Conservation (phyloP, 306 rosid species). For the Dalbergia cultrata region DNA sequence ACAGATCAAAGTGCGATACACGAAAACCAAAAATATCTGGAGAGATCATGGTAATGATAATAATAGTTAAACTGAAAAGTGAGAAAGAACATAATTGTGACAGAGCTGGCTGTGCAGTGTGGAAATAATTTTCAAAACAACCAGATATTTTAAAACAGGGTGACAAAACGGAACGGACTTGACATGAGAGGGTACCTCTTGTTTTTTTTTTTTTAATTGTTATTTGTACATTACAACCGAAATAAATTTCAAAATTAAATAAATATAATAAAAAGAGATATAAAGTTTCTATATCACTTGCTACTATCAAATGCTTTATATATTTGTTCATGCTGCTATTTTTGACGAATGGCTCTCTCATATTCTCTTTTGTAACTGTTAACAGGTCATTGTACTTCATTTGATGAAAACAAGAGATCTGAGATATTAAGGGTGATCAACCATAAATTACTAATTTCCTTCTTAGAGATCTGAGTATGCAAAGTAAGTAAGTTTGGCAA, state of each 20-base stretch:
- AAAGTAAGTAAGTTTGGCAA: background rate
- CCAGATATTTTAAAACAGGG: background rate
- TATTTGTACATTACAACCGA: no score
- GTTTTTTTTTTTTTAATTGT: no score
- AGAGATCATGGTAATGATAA: background rate
- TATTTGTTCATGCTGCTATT: background rate
- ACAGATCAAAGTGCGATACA: background rate
- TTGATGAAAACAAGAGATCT: background rate
- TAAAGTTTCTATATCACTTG: no score
- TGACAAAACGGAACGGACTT: conserved; percentile 4
- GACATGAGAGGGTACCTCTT: background rate
- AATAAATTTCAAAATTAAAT: no score
- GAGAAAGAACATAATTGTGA: background rate
- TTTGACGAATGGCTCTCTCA: no score
- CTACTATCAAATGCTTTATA: no score
- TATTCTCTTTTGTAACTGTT: no score
- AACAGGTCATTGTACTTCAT: background rate
- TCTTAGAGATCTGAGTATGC: background rate
- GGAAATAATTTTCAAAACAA: background rate
- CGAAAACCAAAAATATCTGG: background rate
- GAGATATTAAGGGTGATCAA: background rate
- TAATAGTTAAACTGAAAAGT: background rate
- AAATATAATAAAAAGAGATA: no score
- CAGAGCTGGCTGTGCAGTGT: background rate
- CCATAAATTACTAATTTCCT: background rate